Base-by-base conservation (phyloP, 345 rosid species). In the Eucalyptus regnans region DNA sequence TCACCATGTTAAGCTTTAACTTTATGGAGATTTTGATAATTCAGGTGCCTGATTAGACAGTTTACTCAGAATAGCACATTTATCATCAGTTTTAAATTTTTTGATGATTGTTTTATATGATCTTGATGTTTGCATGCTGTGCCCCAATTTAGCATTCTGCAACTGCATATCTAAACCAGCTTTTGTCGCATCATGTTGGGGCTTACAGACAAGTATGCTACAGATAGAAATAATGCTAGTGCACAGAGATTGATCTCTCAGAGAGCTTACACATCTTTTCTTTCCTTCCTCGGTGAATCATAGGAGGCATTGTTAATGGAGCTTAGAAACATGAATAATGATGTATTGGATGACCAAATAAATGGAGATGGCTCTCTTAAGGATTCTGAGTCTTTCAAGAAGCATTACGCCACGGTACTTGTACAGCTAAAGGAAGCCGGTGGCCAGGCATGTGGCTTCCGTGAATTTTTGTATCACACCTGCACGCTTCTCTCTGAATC, bases 361-460 rank as follows among this genome's bases (percentile, higher is more conserved):
- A 71, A 91, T 87, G 91, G 88, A 88, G 92, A 90, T 31, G 87
- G 89, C 87, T 90, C 89, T 87, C 88, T 90, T 85, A 91, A 90
- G 90, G 92, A 91, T 90, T 93, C 93, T 85, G 95, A 93, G 88
- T 89, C 91, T 90, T 91, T 91, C 88, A 94, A 91, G 91, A 93
- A 92, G 90, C 94, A 92, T 88, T 87, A 91, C 49, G 92, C 93
- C 88, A 91, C 52, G 89, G 92, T 92, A 92, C 92, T 92, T 90
- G 91, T 92, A 88, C 88, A 89, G 91, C 93, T 92, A 85, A 92
- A 92, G 95, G 94, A 93, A 93, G 93, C 93, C 91, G 92, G 91
- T 93, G 93, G 89, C 92, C 93, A 91, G 95, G 92, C 94, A 91
- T 93, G 93, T 92, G 92, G 93, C 94, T 92, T 93, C 92, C 92